Conservation (phyloP, 192 early-diverging fungal genomes). For the Linnemannia schmuckeri region DNA sequence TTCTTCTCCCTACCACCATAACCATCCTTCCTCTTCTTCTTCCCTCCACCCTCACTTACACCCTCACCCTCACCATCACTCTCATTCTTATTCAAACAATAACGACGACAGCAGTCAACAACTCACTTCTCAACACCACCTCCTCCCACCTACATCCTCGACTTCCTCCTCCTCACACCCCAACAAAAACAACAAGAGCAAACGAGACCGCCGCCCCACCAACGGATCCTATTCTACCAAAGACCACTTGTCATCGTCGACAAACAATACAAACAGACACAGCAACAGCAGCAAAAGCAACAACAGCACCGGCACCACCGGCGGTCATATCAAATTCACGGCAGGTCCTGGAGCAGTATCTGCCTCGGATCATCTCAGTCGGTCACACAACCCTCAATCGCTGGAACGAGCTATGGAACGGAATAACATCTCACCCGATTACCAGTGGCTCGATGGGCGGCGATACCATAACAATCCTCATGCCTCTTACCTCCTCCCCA, state of each 20-base stretch:
- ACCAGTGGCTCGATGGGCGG: constrained; percentile 48
- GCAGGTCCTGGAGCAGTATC: neutral
- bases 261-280: neutral
- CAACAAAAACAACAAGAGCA: neutral
- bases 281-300: neutral
- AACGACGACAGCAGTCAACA: neutral
- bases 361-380: neutral
- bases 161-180: neutral
- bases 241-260: neutral
- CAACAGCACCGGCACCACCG: neutral
- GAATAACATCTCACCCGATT: constrained; percentile 25
- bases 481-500: constrained; percentile 40
- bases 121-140: constrained; percentile 8
- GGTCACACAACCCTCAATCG: neutral
- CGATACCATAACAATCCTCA: constrained; percentile 40
- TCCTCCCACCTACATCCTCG: neutral
- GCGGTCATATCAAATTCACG: constrained; percentile 1
- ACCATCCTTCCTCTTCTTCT: neutral
- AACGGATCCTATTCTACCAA: neutral
- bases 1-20: neutral
- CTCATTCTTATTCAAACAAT: neutral
- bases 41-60: neutral
- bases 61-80: neutral
- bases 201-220: neutral
- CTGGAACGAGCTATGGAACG: constrained; percentile 12